phyloP scores from a whole-genome alignment of 2,329 filamentous ascomycete genomes.

The Fusarium aywerte region DNA sequence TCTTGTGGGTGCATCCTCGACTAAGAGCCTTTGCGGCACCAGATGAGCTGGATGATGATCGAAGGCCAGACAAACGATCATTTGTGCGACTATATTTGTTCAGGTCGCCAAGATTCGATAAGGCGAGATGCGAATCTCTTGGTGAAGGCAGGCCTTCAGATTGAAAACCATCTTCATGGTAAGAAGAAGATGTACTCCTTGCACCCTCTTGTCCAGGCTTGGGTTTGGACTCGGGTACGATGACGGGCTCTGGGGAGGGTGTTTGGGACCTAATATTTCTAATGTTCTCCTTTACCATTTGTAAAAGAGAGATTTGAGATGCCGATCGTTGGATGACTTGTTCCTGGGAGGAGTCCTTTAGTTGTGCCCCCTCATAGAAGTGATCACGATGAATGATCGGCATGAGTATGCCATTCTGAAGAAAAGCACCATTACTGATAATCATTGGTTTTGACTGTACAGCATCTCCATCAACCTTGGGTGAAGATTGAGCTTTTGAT shows the following conservation, averaged over 20 bases:
- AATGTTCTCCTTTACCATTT: constrained; percentile 31
- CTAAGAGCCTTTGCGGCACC: constrained; percentile 12
- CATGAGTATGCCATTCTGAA: constrained; percentile 14
- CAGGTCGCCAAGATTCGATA: constrained; percentile 46
- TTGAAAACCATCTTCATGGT: constrained; percentile 42
- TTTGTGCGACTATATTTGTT: constrained; percentile 47
- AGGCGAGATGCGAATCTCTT: constrained; percentile 33
- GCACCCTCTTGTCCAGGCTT: background rate
- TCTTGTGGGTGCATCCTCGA: constrained; percentile 34
- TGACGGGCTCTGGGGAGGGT: constrained; percentile 14
- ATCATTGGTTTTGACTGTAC: constrained; percentile 22
- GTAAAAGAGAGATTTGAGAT: constrained; percentile 26
- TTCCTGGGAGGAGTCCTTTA: constrained; percentile 14
- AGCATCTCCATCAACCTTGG: constrained; percentile 25
- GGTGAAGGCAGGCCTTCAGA: constrained; percentile 47
- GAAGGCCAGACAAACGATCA: constrained; percentile 47
- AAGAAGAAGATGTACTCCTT: constrained; percentile 50
- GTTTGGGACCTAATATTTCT: constrained; percentile 19
- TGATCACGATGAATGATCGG: constrained; percentile 3
- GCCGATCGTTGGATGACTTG: background rate
- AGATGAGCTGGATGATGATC: constrained; percentile 45
- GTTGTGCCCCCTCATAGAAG: constrained; percentile 21
- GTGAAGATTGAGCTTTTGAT: background rate
- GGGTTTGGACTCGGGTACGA: background rate
- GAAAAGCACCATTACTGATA: constrained; percentile 16